Base-by-base conservation (phyloP, 495 filamentous ascomycete species). In the Tuber microsphaerosporum region DNA sequence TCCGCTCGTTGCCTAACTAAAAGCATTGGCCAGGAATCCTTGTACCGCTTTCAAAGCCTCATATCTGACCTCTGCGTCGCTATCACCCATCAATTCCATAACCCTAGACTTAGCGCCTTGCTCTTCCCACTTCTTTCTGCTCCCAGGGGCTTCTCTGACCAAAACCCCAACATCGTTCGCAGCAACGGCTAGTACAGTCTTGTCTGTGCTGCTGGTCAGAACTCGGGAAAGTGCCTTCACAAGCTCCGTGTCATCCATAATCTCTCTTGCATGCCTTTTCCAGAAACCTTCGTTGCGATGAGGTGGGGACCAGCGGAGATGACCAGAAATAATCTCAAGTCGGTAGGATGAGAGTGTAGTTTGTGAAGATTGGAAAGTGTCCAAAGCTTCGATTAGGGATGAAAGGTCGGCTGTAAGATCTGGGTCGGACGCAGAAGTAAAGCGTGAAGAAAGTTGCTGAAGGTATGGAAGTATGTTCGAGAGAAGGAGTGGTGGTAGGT, bases 281-380 rank as follows among this genome's bases (percentile, higher is more conserved):
- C 95, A 99, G 87, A 99, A 99, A 26, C 89, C 88, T 26, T 89
- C 87, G 85, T 92, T 94, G 79, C 93, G 92, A 83, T 99, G 95
- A 4, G 96, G 94, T 48, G 95, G 96, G 14, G 92, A 94, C 95
- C 95, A 99, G 80, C 93, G 90, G 61, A 99, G 88, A 83, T 97
- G 94, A 48, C 95, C 94, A 7, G 92, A 90, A 71, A 92, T 89
- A 46, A 99, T 86, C 85, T 99, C 95, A 68, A 92, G 91, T 19
- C 93, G 92, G 84, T 99, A 99, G 82, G 97, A 91, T 84, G 97
- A 94, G 79, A 99, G 96, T 0, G 94, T 99, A 8, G 96, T 99
- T 85, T 97, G 96, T 51, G 93, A 95, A 83, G 92, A 93, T 77
- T 94, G 94, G 84, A 98, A 97, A 71, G 95, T 94, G 37, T 96